Conservation (phyloP, 192 early-diverging fungal species). For the Coemansia umbellata region DNA sequence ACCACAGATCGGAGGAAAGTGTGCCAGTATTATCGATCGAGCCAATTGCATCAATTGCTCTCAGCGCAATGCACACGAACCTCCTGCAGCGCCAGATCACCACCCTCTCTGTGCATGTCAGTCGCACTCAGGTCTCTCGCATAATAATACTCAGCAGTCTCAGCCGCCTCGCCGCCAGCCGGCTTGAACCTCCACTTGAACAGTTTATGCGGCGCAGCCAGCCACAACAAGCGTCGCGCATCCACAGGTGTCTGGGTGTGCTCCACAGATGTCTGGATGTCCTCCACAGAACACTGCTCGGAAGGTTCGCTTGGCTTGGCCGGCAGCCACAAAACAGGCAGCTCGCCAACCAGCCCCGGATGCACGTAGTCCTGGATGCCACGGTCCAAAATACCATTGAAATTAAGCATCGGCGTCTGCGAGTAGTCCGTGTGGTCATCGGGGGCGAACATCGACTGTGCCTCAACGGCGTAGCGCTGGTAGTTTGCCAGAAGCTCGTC, state of each 20-base stretch:
- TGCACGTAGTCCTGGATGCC: conserved; percentile 65
- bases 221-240: too few species aligned
- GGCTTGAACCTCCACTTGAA: too few species aligned
- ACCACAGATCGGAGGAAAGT: too few species aligned
- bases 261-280: too few species aligned
- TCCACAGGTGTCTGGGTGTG: too few species aligned
- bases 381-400: conserved; percentile 68
- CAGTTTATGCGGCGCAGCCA: too few species aligned
- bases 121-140: too few species aligned
- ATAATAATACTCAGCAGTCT: too few species aligned
- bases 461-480: conserved; percentile 41
- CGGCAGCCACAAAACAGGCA: conserved; percentile 74
- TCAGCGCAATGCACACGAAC: conserved; percentile 5
- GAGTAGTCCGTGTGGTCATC: conserved; percentile 61
- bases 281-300: not conserved
- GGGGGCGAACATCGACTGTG: conserved; percentile 39
- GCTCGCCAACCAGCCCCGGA: conserved; percentile 62
- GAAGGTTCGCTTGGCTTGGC: conserved; percentile 19
- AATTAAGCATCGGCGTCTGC: conserved; percentile 74
- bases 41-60: too few species aligned
- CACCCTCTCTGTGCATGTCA: too few species aligned
- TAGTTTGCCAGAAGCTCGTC: conserved; percentile 42
- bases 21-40: too few species aligned
- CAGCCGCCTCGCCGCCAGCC: too few species aligned
- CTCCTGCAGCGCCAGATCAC: not conserved